Conservation (phyloP, 345 rosid species). For the Sisymbrium irio region DNA sequence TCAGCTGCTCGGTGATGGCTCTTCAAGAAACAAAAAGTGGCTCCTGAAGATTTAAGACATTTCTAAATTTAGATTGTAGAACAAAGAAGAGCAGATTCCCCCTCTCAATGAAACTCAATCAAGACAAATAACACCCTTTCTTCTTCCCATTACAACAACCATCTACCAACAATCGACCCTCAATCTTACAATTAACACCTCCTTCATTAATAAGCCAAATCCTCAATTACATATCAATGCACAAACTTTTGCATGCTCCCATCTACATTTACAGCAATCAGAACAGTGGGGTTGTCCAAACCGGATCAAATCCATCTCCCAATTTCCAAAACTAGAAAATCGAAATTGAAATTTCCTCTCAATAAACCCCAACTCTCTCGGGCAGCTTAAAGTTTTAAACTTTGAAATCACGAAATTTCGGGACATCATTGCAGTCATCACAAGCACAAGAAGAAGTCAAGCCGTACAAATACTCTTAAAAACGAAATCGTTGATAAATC, state of each 20-base stretch:
- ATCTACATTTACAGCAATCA: neutral
- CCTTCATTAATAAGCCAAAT: constrained; percentile 6
- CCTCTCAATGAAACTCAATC: neutral
- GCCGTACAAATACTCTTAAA: constrained; percentile 6
- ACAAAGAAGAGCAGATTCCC: neutral
- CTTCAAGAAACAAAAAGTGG: constrained; percentile 23
- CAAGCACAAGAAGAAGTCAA: constrained; percentile 14
- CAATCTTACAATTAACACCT: neutral
- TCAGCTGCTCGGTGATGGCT: constrained; percentile 33
- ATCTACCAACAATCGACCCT: neutral
- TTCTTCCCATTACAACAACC: too few species aligned
- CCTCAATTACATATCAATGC: constrained; percentile 16
- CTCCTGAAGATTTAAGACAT: constrained; percentile 22
- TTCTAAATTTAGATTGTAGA: neutral
- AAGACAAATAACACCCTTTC: neutral
- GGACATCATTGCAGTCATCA: constrained; percentile 3
- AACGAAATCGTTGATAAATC: constrained; percentile 15
- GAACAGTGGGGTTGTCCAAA: neutral
- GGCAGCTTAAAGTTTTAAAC: constrained; percentile 12
- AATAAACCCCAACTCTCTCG: constrained; percentile 10
- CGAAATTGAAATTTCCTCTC: neutral
- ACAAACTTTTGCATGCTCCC: constrained; percentile 20
- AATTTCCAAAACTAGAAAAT: constrained; percentile 11
- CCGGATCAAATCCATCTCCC: constrained; percentile 23
- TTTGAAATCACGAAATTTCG: neutral